Percentiles rank a stretch among this genome's conserved stretches.
These are phyloP conservation scores for Colletotrichum truncatum DNA, from an alignment of 2,329 filamentous ascomycete species.

Conservation along the genomic window DNA sequence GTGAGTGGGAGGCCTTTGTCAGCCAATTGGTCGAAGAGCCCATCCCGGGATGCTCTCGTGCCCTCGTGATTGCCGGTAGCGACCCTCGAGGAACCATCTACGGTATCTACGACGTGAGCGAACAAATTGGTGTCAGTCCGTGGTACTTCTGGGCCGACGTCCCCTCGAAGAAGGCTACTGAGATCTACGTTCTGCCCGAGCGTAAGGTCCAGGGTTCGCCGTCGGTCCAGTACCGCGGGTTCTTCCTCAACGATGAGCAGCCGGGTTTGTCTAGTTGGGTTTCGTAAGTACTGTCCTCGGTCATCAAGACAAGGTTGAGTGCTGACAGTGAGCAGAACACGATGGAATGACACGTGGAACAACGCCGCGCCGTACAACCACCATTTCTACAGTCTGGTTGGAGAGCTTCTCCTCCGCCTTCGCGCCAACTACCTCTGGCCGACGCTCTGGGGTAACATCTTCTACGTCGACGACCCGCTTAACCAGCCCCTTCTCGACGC, in stretches of 20 bases:
- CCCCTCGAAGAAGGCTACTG: slow-evolving; percentile 56
- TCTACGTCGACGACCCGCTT: slow-evolving; percentile 74
- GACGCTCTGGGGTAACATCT: slow-evolving; percentile 75
- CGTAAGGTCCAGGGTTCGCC: slow-evolving; percentile 67
- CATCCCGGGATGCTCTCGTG: slow-evolving; percentile 62
- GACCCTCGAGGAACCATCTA: slow-evolving; percentile 74
- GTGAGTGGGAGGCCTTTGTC: slow-evolving; percentile 76
- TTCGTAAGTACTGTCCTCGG: slow-evolving; percentile 34
- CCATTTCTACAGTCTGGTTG: slow-evolving; percentile 75
- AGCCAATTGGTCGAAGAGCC: slow-evolving; percentile 67
- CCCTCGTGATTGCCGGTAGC: slow-evolving; percentile 74
- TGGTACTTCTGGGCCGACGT: slow-evolving; percentile 77
- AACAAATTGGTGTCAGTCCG: slow-evolving; percentile 78
- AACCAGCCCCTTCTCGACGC: slow-evolving; percentile 77
- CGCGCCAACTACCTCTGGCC: slow-evolving; percentile 82
- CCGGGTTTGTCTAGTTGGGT: slow-evolving; percentile 75
- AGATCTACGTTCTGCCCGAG: slow-evolving; percentile 63
- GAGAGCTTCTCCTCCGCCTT: slow-evolving; percentile 75
- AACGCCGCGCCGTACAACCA: slow-evolving; percentile 59
- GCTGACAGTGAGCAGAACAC: slow-evolving; percentile 33
- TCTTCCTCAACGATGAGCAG: slow-evolving; percentile 78
- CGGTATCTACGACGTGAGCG: slow-evolving; percentile 75
- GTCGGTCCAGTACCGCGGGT: slow-evolving; percentile 72
- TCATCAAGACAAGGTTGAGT: rapidly evolving
- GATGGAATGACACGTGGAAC: slow-evolving; percentile 53